phyloP scores from a whole-genome alignment of 2,329 filamentous ascomycete species.

The Penicillium freii region DNA sequence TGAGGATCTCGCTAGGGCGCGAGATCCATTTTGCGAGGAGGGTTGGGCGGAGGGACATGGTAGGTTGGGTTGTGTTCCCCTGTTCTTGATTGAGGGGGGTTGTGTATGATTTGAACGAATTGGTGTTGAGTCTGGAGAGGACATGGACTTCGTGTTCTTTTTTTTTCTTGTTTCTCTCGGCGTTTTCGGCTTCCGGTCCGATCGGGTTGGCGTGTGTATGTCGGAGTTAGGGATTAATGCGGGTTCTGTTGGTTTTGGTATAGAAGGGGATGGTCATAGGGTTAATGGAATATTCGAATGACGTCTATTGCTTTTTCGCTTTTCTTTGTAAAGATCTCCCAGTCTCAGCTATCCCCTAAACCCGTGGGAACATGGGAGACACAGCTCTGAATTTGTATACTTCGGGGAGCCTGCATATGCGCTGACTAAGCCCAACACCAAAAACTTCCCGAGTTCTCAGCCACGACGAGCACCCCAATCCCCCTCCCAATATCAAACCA shows the following conservation, averaged over 20 bases:
- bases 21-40: constrained; percentile 25
- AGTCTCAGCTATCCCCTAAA: neutral
- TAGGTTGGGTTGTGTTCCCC: neutral
- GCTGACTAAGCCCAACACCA: constrained; percentile 20
- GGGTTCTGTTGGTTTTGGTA: neutral
- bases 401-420: neutral
- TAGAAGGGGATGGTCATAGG: neutral
- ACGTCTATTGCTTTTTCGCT: neutral
- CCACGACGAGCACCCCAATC: constrained; percentile 2
- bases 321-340: neutral
- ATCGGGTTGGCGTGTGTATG: constrained; percentile 3
- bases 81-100: neutral
- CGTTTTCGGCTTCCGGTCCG: constrained; percentile 13
- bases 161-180: constrained; percentile 7
- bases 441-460: constrained; percentile 20
- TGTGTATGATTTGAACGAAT: neutral
- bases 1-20: constrained; percentile 16
- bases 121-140: neutral
- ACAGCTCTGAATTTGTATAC: neutral
- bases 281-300: neutral
- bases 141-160: neutral
- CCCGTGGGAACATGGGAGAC: neutral
- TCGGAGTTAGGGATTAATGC: constrained; percentile 4
- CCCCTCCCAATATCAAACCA: constrained; percentile 17
- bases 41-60: constrained; percentile 15